Evolutionary conservation across 352 stramenopile genomes (phyloP), one percentile per base, ranked within the genome.

Genomic region (Phytophthora crassamura): DNA sequence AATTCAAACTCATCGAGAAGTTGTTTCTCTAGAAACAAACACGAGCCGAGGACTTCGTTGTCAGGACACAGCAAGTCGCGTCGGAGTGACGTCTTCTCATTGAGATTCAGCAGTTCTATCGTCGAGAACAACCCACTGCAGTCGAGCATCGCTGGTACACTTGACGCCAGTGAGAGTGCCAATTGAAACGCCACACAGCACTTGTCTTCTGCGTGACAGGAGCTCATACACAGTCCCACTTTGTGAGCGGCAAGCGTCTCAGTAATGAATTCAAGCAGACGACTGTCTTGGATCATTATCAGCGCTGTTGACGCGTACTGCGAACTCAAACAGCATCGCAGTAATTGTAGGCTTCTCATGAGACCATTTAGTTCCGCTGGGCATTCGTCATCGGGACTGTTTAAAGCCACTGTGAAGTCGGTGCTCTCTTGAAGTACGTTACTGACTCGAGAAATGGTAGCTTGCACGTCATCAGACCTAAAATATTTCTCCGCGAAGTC

Each of bases 111-210:
- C 3, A 79, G 2, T 18, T 67, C 47, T n/a, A 79, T 22, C 3
- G 72, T 22, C 35, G 34, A 61, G 40, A 78, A 25, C 8, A 77
- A 20, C 34, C 9, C 22, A 33, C 59, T 69, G 41, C 60, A 83
- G 16, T 56, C 28, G 7, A 87, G 59, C 38, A 73, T 70, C 14
- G 73, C 64, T 46, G 75, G 75, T 3, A 84, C 52, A 55, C 75
- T 78, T 15, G 73, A 69, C 18, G 64, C 25, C 9, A 87, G 40
- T 12, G 75, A 56, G 5, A 79, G 50, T 9, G 64, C 38, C 52
- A 84, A 33, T 16, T 76, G 63, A 35, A 82, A 72, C 25, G 55
- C 73, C 14, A 84, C 30, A 18, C 73, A 78, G 38, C 75, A 87
- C 15, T 55, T 60, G 36, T 87, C 78, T 82, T 87, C 78, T 14